Evolutionary conservation across 2,329 filamentous ascomycete species (phyloP), one percentile per base, ranked within the genome.

Genomic region (Penicillium sp.): DNA sequence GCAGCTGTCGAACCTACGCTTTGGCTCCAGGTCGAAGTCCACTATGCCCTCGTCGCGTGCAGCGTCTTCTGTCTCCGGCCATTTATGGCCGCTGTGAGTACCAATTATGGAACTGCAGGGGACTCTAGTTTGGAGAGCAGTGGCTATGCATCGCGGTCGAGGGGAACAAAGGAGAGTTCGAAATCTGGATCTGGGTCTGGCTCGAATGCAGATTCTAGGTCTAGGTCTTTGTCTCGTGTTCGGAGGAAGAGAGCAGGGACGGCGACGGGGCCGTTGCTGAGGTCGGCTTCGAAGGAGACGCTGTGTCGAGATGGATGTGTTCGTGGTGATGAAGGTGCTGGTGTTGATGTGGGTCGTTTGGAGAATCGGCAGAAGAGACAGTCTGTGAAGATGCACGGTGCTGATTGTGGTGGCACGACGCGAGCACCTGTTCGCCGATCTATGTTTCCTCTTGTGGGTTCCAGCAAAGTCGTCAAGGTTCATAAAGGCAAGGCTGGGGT

Each of bases 61-160:
- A 75, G 72, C 11, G 64, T 72, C 8, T 75, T 75, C 59, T 72
- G 67, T 50, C 66, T 77, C 2, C 67, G 72, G 0, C 70, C 72
- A 0, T 76, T 77, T 54, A 72, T 76, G 65, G 67, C 66, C 9
- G 72, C 72, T 8, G 71, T 74, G 10, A 73, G 71, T 50, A 74
- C 71, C 1, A 71, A 72, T 33, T 75, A 74, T 37, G 72, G 72
- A 4, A 73, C 68, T 6, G 70, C 70, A 4, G 72, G 72, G 0
- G 68, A 72, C 45, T 66, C 67, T 4, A 69, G 62, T 16, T 53
- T 72, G 21, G 69, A 67, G 54, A 67, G 63, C 39, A 65, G 63
- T 26, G 59, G 54, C 1, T 70, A 67, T 25, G 59, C 56, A 0
- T 70, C 68, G 1, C 58, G 54, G 49, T 63, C 62, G 13, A 49